A percentile compares a stretch with the other conserved stretches of the same genome.
Conservation (phyloP, 2,329 filamentous ascomycete genomes). For the Xylariaceae sp. region DNA sequence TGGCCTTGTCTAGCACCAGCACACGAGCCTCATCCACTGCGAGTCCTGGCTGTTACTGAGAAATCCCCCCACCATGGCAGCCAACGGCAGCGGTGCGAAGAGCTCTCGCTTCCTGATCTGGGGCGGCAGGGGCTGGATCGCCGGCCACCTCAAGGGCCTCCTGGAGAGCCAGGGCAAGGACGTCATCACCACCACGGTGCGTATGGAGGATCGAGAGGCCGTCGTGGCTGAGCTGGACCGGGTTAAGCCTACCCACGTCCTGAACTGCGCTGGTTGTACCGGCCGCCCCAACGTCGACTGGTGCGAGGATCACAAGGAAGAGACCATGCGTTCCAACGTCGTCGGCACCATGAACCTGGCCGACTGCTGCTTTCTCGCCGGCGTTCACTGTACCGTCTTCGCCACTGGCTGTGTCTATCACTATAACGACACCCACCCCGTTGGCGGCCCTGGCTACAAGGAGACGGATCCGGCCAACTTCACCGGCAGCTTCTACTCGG, state of each 20-base stretch:
- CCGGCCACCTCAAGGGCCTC: slow-evolving; percentile 51
- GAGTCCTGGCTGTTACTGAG: too few relatives aligned
- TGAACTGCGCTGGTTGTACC: slow-evolving; percentile 60
- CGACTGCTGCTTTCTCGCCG: slow-evolving; percentile 50
- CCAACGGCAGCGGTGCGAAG: slow-evolving; percentile 16
- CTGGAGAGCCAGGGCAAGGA: slow-evolving; percentile 54
- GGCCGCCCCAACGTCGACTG: slow-evolving; percentile 63
- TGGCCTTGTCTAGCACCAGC: too few relatives aligned
- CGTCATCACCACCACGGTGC: slow-evolving; percentile 51
- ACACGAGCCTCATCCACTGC: too few relatives aligned
- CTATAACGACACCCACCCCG: slow-evolving; percentile 53
- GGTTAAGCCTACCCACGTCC: slow-evolving; percentile 57
- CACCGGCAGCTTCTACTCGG: slow-evolving; percentile 59
- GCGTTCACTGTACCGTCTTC: slow-evolving; percentile 58
- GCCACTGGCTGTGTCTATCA: slow-evolving; percentile 62
- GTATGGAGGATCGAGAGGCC: slow-evolving; percentile 55
- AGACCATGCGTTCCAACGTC: slow-evolving; percentile 60
- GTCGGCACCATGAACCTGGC: slow-evolving; percentile 57
- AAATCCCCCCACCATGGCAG: slow-evolving; percentile 19
- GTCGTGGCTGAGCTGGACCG: slow-evolving; percentile 49
- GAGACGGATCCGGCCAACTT: slow-evolving; percentile 61
- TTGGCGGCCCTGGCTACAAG: slow-evolving; percentile 51
- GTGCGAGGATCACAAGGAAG: slow-evolving; percentile 63
- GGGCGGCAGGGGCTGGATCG: slow-evolving; percentile 57
- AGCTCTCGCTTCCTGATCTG: slow-evolving; percentile 50